A percentile compares a stretch with the other conserved stretches of the same genome.
Evolutionary conservation across 768 basidiomycete genomes (phyloP).

Genomic region (Cystoderma amianthinum): DNA sequence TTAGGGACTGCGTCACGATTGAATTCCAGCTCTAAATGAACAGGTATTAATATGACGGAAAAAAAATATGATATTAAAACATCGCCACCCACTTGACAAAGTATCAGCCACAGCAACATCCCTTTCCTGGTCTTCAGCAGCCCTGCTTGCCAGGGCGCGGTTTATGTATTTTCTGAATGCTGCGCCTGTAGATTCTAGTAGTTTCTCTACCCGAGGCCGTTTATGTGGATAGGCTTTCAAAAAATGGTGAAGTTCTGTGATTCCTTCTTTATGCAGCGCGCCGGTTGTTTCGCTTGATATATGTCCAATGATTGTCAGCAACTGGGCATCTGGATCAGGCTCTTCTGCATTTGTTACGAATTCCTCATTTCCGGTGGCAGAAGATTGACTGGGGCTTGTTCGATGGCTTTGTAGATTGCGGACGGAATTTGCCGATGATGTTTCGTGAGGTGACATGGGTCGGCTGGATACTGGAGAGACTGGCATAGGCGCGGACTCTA

Average conservation of each 20-base stretch:
- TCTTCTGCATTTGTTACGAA: slow-evolving; percentile 59
- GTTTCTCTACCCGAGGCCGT: slow-evolving; percentile 73
- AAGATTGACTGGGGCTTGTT: slow-evolving; percentile 65
- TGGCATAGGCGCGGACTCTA: slow-evolving; percentile 34
- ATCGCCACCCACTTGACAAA: slow-evolving; percentile 65
- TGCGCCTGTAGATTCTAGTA: slow-evolving; percentile 82
- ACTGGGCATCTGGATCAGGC: slow-evolving; percentile 81
- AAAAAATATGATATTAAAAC: slow-evolving; percentile 1
- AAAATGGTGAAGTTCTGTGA: slow-evolving; percentile 92
- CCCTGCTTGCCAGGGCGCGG: slow-evolving; percentile 79
- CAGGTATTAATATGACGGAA: slow-evolving; percentile 4
- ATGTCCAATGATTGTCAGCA: slow-evolving; percentile 78
- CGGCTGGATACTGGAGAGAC: slow-evolving; percentile 59
- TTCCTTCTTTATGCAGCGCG: slow-evolving; percentile 87
- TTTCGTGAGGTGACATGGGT: slow-evolving; percentile 66
- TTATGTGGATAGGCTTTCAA: slow-evolving; percentile 88
- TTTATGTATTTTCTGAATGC: slow-evolving; percentile 91
- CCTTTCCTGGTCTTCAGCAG: slow-evolving; percentile 81
- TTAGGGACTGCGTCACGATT: slow-evolving; percentile 28
- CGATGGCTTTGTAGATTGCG: slow-evolving; percentile 56
- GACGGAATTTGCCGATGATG: slow-evolving; percentile 44
- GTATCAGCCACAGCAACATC: slow-evolving; percentile 79
- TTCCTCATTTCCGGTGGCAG: slow-evolving; percentile 46
- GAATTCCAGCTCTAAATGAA: slow-evolving; percentile 53
- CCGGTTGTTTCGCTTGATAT: slow-evolving; percentile 87